Evolutionary conservation across 1,284 basidiomycete species (phyloP).

Genomic region (Hypsizygus ulmarius): DNA sequence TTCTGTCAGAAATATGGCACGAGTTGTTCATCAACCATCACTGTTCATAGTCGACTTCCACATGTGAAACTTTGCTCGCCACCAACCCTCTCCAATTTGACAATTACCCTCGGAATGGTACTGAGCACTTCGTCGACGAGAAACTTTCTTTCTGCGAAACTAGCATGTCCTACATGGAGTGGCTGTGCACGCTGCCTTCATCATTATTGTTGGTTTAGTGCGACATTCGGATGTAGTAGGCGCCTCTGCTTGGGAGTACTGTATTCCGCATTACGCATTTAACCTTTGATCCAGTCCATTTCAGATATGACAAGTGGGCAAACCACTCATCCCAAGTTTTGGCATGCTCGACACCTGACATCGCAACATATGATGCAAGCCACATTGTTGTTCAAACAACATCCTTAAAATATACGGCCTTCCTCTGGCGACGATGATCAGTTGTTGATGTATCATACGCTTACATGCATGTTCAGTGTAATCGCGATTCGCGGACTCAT

Average conservation of each 20-base stretch:
- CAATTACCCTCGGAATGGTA: conserved; percentile 38
- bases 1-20: not conserved
- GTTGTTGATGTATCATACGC: not conserved
- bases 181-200: conserved; percentile 36
- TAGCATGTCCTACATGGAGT: conserved; percentile 34
- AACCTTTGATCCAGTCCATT: not conserved
- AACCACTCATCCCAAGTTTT: conserved; percentile 20
- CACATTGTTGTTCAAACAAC: conserved; percentile 34
- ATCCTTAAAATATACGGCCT: conserved; percentile 33
- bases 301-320: conserved; percentile 30
- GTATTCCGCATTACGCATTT: conserved; percentile 4
- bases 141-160: not conserved
- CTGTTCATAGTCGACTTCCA: conserved; percentile 30
- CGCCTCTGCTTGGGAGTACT: conserved; percentile 31
- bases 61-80: conserved; percentile 34
- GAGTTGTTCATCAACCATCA: conserved; percentile 1
- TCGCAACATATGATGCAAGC: conserved; percentile 37
- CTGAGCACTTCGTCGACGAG: conserved; percentile 27
- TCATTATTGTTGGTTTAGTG: conserved; percentile 39
- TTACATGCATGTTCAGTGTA: conserved; percentile 33
- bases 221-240: conserved; percentile 39
- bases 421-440: not conserved
- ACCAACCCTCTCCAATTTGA: conserved; percentile 35
- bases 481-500: conserved; percentile 35
- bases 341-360: conserved; percentile 41